phyloP scores from a whole-genome alignment of 2,329 filamentous ascomycete species.

The Leptosphaerulina australis region DNA sequence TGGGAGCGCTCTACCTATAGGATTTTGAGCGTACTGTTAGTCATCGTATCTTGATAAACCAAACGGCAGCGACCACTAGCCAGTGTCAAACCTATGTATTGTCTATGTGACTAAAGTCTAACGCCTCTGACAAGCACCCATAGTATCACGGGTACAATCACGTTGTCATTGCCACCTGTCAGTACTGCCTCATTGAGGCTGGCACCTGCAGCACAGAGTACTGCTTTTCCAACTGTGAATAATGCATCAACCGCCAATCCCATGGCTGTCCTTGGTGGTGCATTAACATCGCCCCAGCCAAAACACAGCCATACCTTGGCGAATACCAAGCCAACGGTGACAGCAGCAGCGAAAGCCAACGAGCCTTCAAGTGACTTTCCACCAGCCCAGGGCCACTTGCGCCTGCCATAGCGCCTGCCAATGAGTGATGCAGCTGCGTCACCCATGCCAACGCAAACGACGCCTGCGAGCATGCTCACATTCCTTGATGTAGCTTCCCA shows the following conservation, averaged over 20 bases:
- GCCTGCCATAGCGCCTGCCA: constrained; percentile 80
- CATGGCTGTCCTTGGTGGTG: constrained; percentile 51
- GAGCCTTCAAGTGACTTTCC: constrained; percentile 93
- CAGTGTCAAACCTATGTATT: neutral
- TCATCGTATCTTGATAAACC: neutral
- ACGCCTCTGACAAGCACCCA: constrained; percentile 90
- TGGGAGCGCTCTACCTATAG: too few species aligned
- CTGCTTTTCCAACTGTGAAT: constrained; percentile 62
- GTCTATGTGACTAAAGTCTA: constrained; percentile 43
- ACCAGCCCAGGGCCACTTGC: constrained; percentile 96
- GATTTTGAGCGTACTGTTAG: neutral
- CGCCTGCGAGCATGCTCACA: constrained; percentile 87
- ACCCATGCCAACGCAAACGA: constrained; percentile 92
- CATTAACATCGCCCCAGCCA: constrained; percentile 64
- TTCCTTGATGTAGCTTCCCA: constrained; percentile 79
- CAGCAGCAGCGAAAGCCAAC: constrained; percentile 79
- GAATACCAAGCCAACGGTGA: constrained; percentile 73
- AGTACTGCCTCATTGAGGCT: constrained; percentile 94
- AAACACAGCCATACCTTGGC: constrained; percentile 76
- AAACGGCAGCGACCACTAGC: neutral
- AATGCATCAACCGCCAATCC: constrained; percentile 31
- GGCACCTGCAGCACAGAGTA: constrained; percentile 73
- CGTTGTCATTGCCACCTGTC: constrained; percentile 97
- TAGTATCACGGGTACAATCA: constrained; percentile 89
- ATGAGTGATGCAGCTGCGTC: constrained; percentile 92